Percentiles rank a stretch among this genome's conserved stretches.
These are phyloP conservation scores for Blastobotrys illinoisensis DNA, from an alignment of 1,139 yeast genomes.

Conservation along the genomic window DNA sequence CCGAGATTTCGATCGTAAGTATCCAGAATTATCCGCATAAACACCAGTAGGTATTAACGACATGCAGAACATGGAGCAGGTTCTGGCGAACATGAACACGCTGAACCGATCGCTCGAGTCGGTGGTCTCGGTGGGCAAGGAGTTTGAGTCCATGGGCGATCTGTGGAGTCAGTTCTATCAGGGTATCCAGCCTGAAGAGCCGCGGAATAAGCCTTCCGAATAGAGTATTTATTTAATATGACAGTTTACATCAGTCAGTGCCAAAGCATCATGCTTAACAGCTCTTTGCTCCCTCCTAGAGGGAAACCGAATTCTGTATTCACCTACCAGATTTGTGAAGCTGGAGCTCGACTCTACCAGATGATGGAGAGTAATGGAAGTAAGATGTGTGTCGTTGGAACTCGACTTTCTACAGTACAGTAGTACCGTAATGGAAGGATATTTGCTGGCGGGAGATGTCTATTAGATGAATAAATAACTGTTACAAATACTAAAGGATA, in stretches of 20 bases:
- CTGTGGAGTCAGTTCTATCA: slow-evolving; percentile 49
- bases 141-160: slow-evolving; percentile 46
- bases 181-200: slow-evolving; percentile 23
- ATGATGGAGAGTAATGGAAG: no score
- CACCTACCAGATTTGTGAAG: no score
- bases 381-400: no score
- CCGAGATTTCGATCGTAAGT: slow-evolving; percentile 36
- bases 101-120: slow-evolving; percentile 48
- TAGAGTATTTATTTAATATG: no score
- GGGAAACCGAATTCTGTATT: no score
- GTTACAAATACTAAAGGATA: slow-evolving; percentile 2
- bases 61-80: slow-evolving; percentile 42
- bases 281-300: no score
- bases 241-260: no score
- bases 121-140: slow-evolving; percentile 49
- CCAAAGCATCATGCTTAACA: no score
- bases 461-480: slow-evolving; percentile 2
- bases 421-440: no score
- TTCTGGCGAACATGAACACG: slow-evolving; percentile 44
- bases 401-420: no score
- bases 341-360: no score
- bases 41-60: slow-evolving; percentile 3
- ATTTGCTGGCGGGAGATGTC: no score
- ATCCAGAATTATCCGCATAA: neutral
- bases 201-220: neutral